Evolutionary conservation across 192 early-diverging fungal species (phyloP).

Genomic region (Nowakowskiella sp.): DNA sequence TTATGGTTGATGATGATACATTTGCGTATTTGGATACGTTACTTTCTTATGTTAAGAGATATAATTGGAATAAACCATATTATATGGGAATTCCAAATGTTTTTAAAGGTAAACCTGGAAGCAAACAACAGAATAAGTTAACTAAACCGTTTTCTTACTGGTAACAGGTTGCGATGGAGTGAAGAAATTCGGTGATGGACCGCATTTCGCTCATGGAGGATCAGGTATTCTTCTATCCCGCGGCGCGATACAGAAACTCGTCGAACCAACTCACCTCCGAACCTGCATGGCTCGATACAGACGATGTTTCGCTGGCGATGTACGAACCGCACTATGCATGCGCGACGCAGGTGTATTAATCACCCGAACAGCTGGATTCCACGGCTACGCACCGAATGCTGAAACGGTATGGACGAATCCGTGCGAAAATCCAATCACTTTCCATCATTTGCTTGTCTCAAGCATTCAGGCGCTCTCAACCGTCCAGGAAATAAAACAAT

Average conservation of each 20-base stretch:
- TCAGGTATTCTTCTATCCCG: conserved; percentile 44
- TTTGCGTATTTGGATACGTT: conserved; percentile 48
- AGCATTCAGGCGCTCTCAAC: conserved; percentile 23
- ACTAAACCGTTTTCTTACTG: too few relatives aligned
- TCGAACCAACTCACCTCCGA: not conserved
- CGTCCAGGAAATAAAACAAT: conserved; percentile 1
- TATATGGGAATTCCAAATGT: conserved; percentile 37
- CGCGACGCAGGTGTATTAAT: conserved; percentile 27
- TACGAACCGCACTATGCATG: conserved; percentile 29
- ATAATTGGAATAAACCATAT: conserved; percentile 27
- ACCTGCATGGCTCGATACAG: conserved; percentile 5
- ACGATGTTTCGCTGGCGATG: conserved; percentile 30
- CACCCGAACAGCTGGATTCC: conserved; percentile 4
- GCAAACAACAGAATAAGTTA: too few relatives aligned
- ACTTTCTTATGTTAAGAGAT: conserved; percentile 7
- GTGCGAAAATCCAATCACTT: conserved; percentile 28
- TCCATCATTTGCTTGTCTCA: conserved; percentile 26
- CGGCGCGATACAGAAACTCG: conserved; percentile 3
- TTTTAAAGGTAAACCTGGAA: conserved; percentile 19
- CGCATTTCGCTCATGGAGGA: conserved; percentile 51
- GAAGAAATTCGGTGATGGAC: conserved; percentile 30
- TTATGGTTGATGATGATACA: conserved; percentile 61
- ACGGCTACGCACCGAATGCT: conserved; percentile 17
- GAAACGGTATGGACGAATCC: conserved; percentile 11
- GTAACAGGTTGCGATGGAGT: conserved; percentile 49